Evolutionary conservation across 2,329 filamentous ascomycete genomes (phyloP).

Genomic region (Talaromyces amestolkiae): DNA sequence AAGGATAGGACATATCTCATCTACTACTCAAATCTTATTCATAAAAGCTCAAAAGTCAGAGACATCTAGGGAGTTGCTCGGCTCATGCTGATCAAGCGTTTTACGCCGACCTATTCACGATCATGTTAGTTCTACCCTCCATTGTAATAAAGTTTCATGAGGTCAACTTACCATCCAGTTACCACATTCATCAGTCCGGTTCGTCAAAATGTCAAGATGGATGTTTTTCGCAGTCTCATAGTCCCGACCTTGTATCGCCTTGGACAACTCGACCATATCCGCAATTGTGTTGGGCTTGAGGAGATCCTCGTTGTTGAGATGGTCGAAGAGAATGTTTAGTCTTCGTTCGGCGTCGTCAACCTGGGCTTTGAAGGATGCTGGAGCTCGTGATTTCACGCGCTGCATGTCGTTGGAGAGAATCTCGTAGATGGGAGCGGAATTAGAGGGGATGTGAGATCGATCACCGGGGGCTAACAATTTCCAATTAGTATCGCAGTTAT

Average conservation of each 20-base stretch:
- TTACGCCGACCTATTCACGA: constrained; percentile 63
- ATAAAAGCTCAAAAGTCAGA: neutral
- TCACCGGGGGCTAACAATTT: constrained; percentile 63
- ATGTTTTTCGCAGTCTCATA: constrained; percentile 66
- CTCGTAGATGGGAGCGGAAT: constrained; percentile 75
- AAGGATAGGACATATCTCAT: constrained; percentile 1
- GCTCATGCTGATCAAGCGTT: constrained; percentile 76
- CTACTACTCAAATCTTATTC: neutral
- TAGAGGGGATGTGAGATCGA: constrained; percentile 78
- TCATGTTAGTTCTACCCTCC: neutral
- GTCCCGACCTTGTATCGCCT: constrained; percentile 66
- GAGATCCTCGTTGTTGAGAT: constrained; percentile 92
- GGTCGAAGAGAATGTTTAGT: constrained; percentile 89
- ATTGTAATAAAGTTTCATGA: neutral
- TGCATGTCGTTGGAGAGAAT: constrained; percentile 81
- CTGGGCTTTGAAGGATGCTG: constrained; percentile 79
- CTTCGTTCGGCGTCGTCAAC: constrained; percentile 94
- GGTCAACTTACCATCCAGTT: constrained; percentile 74
- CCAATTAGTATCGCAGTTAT: constrained; percentile 20
- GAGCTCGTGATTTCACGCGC: constrained; percentile 80
- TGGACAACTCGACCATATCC: constrained; percentile 52
- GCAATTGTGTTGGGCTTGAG: constrained; percentile 68
- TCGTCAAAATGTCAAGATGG: constrained; percentile 72
- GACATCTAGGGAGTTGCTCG: constrained; percentile 62
- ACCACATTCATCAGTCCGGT: constrained; percentile 76